phyloP scores from a whole-genome alignment of 2,329 filamentous ascomycete species.

The Salinomyces thailandicus region DNA sequence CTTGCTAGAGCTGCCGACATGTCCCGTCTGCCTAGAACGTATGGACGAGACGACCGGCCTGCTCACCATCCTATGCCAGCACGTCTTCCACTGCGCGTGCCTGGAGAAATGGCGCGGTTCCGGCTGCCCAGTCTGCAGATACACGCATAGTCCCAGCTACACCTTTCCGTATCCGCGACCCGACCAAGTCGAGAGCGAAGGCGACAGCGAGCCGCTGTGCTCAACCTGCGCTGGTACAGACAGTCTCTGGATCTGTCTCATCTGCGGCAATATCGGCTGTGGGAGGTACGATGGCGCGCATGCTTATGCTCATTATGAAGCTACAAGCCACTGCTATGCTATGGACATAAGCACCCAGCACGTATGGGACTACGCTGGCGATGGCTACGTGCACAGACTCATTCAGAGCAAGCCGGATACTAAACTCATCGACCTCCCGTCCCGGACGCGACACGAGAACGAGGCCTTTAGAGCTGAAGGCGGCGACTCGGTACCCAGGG shows the following conservation, averaged over 20 bases:
- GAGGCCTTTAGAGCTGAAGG: slow-evolving; percentile 30
- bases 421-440: slow-evolving; percentile 86
- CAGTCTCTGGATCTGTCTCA: slow-evolving; percentile 91
- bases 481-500: slow-evolving; percentile 60
- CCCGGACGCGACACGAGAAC: slow-evolving; percentile 28
- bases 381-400: slow-evolving; percentile 90
- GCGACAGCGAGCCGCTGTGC: slow-evolving; percentile 58
- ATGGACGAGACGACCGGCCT: slow-evolving; percentile 97
- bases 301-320: slow-evolving; percentile 86
- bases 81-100: slow-evolving; percentile 95
- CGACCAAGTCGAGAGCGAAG: slow-evolving; percentile 17
- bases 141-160: slow-evolving; percentile 55
- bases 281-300: slow-evolving; percentile 90
- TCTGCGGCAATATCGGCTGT: slow-evolving; percentile 86
- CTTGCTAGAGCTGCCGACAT: slow-evolving; percentile 84
- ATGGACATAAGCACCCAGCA: slow-evolving; percentile 89
- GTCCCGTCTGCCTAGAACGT: slow-evolving; percentile 87
- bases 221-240: slow-evolving; percentile 66
- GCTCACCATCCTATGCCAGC: slow-evolving; percentile 91
- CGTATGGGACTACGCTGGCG: slow-evolving; percentile 95
- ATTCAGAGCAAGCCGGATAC: slow-evolving; percentile 81
- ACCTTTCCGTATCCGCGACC: slow-evolving; percentile 29
- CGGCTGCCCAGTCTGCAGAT: slow-evolving; percentile 89
- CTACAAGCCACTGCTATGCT: slow-evolving; percentile 79
- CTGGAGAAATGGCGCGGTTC: slow-evolving; percentile 91